Evolutionary conservation across 257 asterid species (phyloP), one percentile per base, ranked within the genome.

Genomic region (Nicotiana tomentosiformis): DNA sequence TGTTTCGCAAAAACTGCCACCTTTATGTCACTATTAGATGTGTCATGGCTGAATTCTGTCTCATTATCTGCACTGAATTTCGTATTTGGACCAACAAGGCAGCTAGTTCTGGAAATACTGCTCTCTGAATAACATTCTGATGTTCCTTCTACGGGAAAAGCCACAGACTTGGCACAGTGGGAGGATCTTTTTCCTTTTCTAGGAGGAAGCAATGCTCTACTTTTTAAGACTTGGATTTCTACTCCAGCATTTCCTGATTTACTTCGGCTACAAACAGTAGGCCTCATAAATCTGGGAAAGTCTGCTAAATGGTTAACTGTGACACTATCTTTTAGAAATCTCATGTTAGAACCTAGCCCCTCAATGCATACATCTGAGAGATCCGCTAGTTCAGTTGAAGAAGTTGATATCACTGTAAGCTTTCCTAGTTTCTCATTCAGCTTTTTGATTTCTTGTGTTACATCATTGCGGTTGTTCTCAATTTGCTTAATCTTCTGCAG

Each of bases 251-350:
- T 56, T 53, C 80, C 74, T 14, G 74, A 26, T 77, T 77, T 78
- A 53, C 69, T 83, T 69, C 43, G 62, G 5, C 83, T 83, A 66
- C 83, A 77, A 65, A 83, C 30, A 12, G 86, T 83, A 49, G 86
- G 86, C 74, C 70, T 83, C 83, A 83, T 83, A 33, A 83, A 83
- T 53, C 86, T 78, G 12, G 86, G 83, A 3, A 83, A 77, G 32
- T 78, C 62, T 78, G 55, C 46, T 77, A 64, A 66, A 20, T 51
- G 20, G 68, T 43, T 58, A 60, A 6, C 43, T 57, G 39, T 51
- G 74, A 32, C 60, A 56, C n/a, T 60, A 33, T 5, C 29, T 37
- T 78, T 67, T 37, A n/a, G 20, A 55, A 35, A 29, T 66, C 5
- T 77, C 51, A 51, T 65, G 68, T 29, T 33, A 77, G 77, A 77